phyloP scores from a whole-genome alignment of 2,329 filamentous ascomycete species.

The Nemania sp. region DNA sequence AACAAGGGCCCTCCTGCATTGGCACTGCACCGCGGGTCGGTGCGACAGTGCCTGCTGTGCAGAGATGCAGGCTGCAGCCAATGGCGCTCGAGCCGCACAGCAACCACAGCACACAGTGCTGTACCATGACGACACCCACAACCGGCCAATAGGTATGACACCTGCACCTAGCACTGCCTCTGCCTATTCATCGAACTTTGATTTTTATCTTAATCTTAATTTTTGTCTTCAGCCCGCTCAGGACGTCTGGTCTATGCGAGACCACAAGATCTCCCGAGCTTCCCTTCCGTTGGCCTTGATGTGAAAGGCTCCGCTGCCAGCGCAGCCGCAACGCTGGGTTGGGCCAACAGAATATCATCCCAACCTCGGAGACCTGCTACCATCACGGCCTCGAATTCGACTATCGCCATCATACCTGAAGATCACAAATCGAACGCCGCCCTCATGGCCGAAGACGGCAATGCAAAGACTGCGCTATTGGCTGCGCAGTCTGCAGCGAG shows the following conservation, averaged over 20 bases:
- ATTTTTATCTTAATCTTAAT: not conserved
- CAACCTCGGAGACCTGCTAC: conserved; percentile 69
- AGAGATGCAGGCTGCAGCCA: conserved; percentile 24
- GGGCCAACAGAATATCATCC: conserved; percentile 67
- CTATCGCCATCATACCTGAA: conserved; percentile 39
- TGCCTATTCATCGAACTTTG: not conserved
- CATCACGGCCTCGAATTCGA: conserved; percentile 57
- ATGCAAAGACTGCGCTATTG: conserved; percentile 74
- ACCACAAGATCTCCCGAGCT: conserved; percentile 74
- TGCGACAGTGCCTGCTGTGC: not conserved
- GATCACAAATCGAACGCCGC: conserved; percentile 34
- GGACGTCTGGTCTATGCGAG: conserved; percentile 43
- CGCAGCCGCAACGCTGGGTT: conserved; percentile 74
- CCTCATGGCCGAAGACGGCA: conserved; percentile 64
- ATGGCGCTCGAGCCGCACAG: conserved; percentile 19
- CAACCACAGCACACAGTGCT: conserved; percentile 23
- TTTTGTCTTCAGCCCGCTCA: conserved; percentile 30
- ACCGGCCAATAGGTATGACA: conserved; percentile 31
- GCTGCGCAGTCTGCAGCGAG: conserved; percentile 60
- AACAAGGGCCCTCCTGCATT: not conserved
- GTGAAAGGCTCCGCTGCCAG: conserved; percentile 65
- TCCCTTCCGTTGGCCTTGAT: conserved; percentile 66
- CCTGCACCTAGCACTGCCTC: conserved; percentile 14
- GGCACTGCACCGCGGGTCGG: not conserved
- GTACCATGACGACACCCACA: conserved; percentile 34